Conservation (phyloP, 306 rosid genomes). For the Fagus sylvatica region DNA sequence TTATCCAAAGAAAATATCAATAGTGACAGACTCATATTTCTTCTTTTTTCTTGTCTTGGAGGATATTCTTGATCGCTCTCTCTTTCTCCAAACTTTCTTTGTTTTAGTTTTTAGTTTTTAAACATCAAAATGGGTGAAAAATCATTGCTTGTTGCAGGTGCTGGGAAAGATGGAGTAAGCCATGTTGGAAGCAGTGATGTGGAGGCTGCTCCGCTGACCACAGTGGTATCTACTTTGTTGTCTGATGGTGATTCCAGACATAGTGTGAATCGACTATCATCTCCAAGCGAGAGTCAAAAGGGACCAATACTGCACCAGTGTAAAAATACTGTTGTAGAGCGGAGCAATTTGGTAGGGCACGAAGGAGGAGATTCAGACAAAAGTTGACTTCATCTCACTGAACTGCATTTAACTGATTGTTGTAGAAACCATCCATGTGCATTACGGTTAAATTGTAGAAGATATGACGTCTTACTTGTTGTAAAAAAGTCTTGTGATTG, state of each 20-base stretch:
- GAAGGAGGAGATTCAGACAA: slow-evolving; percentile 32
- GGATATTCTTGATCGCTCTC: not conserved
- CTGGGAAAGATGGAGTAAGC: slow-evolving; percentile 52
- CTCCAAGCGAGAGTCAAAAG: slow-evolving; percentile 41
- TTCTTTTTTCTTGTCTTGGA: not conserved
- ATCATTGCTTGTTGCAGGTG: slow-evolving; percentile 40
- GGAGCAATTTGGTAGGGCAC: not conserved
- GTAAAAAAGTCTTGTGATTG: not conserved
- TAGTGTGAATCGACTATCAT: slow-evolving; percentile 29
- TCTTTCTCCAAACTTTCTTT: not conserved
- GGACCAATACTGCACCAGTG: slow-evolving; percentile 66
- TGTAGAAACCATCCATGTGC: not conserved
- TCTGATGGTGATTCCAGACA: slow-evolving; percentile 28
- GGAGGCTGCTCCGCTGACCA: slow-evolving; percentile 45
- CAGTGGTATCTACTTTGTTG: slow-evolving; percentile 30
- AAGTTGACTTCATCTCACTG: slow-evolving; percentile 11
- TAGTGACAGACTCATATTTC: not conserved
- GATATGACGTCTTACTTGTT: not conserved
- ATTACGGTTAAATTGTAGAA: not conserved
- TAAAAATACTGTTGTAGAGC: slow-evolving; percentile 21
- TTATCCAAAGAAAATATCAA: not conserved
- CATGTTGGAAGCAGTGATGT: slow-evolving; percentile 49
- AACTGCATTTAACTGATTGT: not conserved
- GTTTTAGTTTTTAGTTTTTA: not conserved
- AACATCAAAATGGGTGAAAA: not conserved